Conservation (phyloP, 768 basidiomycete genomes). For the Pleurotus platypus region DNA sequence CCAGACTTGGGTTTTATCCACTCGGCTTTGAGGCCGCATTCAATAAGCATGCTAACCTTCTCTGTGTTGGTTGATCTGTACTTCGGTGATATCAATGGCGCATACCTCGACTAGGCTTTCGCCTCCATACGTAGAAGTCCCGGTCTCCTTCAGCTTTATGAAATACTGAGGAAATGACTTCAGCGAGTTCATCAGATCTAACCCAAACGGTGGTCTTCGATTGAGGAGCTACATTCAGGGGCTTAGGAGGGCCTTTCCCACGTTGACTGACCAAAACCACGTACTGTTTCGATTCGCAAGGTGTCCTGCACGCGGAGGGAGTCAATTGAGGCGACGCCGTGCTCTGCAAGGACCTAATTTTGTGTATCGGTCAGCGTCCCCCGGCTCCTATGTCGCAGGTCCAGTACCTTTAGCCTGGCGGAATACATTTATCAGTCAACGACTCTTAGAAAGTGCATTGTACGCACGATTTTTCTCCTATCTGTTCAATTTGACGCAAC, state of each 20-base stretch:
- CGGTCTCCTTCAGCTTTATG: constrained; percentile 47
- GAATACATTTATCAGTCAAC: neutral
- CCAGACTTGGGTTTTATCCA: constrained; percentile 17
- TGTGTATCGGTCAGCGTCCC: constrained; percentile 6
- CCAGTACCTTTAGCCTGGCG: constrained; percentile 29
- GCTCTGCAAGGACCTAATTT: constrained; percentile 66
- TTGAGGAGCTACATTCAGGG: constrained; percentile 57
- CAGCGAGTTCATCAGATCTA: constrained; percentile 57
- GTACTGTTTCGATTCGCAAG: constrained; percentile 60
- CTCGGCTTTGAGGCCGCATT: constrained; percentile 48
- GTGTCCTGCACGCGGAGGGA: constrained; percentile 54
- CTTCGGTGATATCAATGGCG: neutral
- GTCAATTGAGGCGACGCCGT: constrained; percentile 64
- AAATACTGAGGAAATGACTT: constrained; percentile 65
- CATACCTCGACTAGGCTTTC: constrained; percentile 48
- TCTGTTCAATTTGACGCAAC: constrained; percentile 82
- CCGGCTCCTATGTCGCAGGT: constrained; percentile 3
- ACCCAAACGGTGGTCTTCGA: constrained; percentile 71
- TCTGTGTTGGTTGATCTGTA: neutral
- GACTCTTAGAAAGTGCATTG: neutral
- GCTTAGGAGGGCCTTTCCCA: too few species aligned
- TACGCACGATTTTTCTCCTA: constrained; percentile 88
- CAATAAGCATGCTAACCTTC: constrained; percentile 40
- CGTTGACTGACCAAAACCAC: neutral
- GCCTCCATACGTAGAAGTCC: constrained; percentile 39